Evolutionary conservation across 495 filamentous ascomycete genomes (phyloP), one percentile per base, ranked within the genome.

Genomic region (Penicillium longicatenatum): DNA sequence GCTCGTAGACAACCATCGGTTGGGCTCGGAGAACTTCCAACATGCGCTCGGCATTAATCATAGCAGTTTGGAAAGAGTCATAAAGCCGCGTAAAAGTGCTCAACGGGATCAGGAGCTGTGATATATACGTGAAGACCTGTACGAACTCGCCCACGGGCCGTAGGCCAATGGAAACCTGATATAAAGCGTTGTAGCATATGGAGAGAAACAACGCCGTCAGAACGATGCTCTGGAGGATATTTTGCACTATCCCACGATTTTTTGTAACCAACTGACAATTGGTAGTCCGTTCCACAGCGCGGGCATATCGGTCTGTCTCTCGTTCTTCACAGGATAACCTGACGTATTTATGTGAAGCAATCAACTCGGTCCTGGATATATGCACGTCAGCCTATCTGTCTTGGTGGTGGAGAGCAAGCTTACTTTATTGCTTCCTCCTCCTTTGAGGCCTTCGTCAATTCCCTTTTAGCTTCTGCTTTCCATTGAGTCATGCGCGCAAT

Each of bases 1-100:
- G 6, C 6, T 10, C 73, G 63, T 93, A 89, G 2, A 86, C 76
- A 14, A 95, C 90, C 0, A 89, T 90, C 3, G 91, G 89, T 54
- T 86, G 79, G 58, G 87, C 84, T 66, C 91, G 91, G 78, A 95
- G 94, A 26, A 95, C 75, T 66, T 94, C 91, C 41, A 94, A 76
- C 68, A 94, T 84, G 5, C 91, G 81, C 73, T 95, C 91, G n/a
- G 89, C 87, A 51, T 91, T 92, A 64, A 95, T 93, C 88, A 95
- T 89, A 47, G 89, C 85, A 50, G 87, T 86, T 73, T 93, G 91
- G 10, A 94, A 89, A 55, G 86, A 89, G 39, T 89, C 79, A 67
- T 93, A 94, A 70, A 93, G 92, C 0, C 89, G 89, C 46, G 89
- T 90, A 69, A 96, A 94, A 79, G 89, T 93, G 42, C n/a, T 35